phyloP scores from a whole-genome alignment of 2,329 filamentous ascomycete species.

The Zymoseptoria crescenta region DNA sequence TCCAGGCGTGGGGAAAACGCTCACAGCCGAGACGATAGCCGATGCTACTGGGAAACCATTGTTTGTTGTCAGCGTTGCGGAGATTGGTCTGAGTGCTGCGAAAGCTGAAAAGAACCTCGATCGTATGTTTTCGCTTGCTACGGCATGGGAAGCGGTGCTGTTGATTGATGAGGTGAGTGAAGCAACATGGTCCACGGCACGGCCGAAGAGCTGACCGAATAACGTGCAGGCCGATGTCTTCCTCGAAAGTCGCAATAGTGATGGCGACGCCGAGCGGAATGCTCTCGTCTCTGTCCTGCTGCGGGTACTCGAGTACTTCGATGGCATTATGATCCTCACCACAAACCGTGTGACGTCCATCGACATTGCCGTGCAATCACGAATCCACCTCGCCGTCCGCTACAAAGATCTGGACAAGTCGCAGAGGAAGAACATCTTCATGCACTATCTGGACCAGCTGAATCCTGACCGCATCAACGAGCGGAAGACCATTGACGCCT shows the following conservation, averaged over 20 bases:
- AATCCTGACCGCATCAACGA: not conserved
- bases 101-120: slow-evolving; percentile 2
- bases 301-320: slow-evolving; percentile 32
- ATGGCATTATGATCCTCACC: slow-evolving; percentile 19
- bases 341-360: slow-evolving; percentile 8
- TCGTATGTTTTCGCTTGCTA: slow-evolving; percentile 2
- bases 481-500: not conserved
- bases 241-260: slow-evolving; percentile 68
- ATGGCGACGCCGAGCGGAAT: slow-evolving; percentile 67
- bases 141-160: slow-evolving; percentile 9
- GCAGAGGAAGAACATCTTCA: slow-evolving; percentile 1
- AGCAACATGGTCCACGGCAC: too few species aligned
- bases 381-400: slow-evolving; percentile 6
- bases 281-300: slow-evolving; percentile 58
- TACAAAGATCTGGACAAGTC: slow-evolving; percentile 1
- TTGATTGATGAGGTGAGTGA: slow-evolving; percentile 11
- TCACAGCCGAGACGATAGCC: slow-evolving; percentile 32
- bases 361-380: slow-evolving; percentile 7
- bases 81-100: slow-evolving; percentile 3
- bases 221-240: slow-evolving; percentile 54
- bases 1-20: slow-evolving; percentile 34
- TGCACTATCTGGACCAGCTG: not conserved
- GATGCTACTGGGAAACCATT: slow-evolving; percentile 33
- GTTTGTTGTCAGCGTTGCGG: slow-evolving; percentile 24
- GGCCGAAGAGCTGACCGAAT: too few species aligned